Conservation (phyloP, 176 grass and related monocot genomes). For the Eragrostis curvula region DNA sequence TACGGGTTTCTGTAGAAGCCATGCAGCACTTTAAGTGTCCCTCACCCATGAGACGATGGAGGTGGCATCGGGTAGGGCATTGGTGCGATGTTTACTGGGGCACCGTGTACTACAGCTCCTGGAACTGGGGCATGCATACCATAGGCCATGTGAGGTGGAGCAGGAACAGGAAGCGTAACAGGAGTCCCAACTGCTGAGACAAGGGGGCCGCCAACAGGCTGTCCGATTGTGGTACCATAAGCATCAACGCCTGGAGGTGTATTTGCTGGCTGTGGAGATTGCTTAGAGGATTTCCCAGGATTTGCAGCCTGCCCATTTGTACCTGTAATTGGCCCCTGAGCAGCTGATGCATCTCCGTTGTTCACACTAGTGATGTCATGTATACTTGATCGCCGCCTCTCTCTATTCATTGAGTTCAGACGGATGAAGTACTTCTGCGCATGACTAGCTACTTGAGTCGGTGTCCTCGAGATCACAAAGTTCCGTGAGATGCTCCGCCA, state of each 20-base stretch:
- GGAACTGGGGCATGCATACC: conserved; percentile 54
- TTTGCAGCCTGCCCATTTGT: conserved; percentile 50
- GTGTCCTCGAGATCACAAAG: conserved; percentile 97
- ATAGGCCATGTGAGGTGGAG: conserved; percentile 76
- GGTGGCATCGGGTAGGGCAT: conserved; percentile 72
- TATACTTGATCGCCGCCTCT: conserved; percentile 88
- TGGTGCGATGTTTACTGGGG: conserved; percentile 60
- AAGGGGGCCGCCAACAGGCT: conserved; percentile 76
- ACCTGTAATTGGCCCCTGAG: conserved; percentile 73
- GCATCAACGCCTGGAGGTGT: conserved; percentile 52
- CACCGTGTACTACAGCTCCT: conserved; percentile 64
- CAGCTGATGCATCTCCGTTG: conserved; percentile 53
- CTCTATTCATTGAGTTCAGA: conserved; percentile 89
- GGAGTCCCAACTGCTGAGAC: conserved; percentile 88
- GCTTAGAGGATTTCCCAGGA: conserved; percentile 60
- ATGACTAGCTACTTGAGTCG: conserved; percentile 93
- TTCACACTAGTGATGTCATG: conserved; percentile 91
- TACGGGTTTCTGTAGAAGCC: conserved; percentile 21
- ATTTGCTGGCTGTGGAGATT: conserved; percentile 52
- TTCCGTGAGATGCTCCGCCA: conserved; percentile 98
- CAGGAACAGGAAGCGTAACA: conserved; percentile 63
- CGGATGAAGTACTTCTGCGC: conserved; percentile 98
- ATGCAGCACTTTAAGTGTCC: neutral
- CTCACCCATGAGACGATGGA: conserved; percentile 65
- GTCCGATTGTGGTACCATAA: conserved; percentile 82